These are phyloP conservation scores for Cadophora gregata DNA, from an alignment of 2,329 filamentous ascomycete genomes.

Conservation along the genomic window DNA sequence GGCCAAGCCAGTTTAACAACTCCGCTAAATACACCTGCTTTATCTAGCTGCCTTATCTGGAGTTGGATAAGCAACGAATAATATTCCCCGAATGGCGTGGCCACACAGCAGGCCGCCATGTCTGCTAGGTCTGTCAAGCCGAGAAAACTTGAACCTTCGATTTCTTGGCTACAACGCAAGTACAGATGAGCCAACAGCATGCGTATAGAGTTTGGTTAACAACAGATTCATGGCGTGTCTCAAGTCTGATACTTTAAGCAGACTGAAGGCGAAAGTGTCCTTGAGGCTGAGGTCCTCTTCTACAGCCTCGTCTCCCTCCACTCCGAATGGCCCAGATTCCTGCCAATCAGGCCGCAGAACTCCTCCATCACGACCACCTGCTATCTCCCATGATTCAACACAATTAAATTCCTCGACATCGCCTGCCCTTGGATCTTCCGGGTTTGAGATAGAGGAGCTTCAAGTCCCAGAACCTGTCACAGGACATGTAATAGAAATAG, in stretches of 20 bases:
- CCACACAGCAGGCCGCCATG: too few relatives aligned
- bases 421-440: background rate
- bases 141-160: too few relatives aligned
- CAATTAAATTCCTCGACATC: background rate
- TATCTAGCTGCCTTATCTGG: too few relatives aligned
- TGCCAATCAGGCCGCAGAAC: background rate
- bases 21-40: too few relatives aligned
- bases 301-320: background rate
- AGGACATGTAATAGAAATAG: background rate
- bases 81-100: too few relatives aligned
- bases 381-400: background rate
- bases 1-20: too few relatives aligned
- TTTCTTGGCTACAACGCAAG: too few relatives aligned
- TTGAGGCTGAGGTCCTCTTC: background rate
- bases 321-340: background rate
- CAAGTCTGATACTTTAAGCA: background rate
- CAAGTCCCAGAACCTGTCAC: background rate
- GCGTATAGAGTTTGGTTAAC: background rate
- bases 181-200: background rate
- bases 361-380: background rate
- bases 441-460: background rate
- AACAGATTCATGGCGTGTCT: background rate
- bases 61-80: too few relatives aligned
- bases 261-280: background rate
- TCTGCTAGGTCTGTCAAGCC: too few relatives aligned